These are phyloP conservation scores for Aspergillus pseudotamarii DNA, from an alignment of 2,329 filamentous ascomycete species.

Conservation along the genomic window DNA sequence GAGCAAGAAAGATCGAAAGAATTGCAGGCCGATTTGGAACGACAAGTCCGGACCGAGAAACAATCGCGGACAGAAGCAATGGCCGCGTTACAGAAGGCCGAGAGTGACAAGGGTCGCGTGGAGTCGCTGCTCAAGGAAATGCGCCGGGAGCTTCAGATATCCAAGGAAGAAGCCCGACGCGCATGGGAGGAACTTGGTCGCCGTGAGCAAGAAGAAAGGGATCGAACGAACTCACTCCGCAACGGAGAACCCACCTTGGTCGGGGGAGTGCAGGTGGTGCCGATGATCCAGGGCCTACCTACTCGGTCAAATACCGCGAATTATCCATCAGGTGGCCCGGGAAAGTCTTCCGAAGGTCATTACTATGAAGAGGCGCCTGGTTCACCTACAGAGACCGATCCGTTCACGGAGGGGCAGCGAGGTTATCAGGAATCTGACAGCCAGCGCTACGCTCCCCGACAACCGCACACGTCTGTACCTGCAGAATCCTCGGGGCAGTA, in stretches of 20 bases:
- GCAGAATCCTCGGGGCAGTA: slow-evolving; percentile 31
- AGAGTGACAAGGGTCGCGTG: slow-evolving; percentile 68
- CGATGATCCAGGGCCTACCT: slow-evolving; percentile 75
- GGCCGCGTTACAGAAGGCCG: slow-evolving; percentile 65
- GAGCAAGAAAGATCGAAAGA: slow-evolving; percentile 87
- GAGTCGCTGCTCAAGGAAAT: slow-evolving; percentile 85
- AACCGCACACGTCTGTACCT: slow-evolving; percentile 39
- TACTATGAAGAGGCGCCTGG: slow-evolving; percentile 55
- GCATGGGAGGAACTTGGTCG: slow-evolving; percentile 97
- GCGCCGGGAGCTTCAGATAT: slow-evolving; percentile 89
- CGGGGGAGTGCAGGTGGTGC: slow-evolving; percentile 91
- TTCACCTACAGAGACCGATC: slow-evolving; percentile 63
- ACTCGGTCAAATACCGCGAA: slow-evolving; percentile 57
- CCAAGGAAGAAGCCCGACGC: slow-evolving; percentile 90
- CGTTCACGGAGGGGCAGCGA: slow-evolving; percentile 57
- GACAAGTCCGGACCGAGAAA: slow-evolving; percentile 73
- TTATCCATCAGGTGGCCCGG: slow-evolving; percentile 42
- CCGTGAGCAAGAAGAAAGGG: slow-evolving; percentile 88
- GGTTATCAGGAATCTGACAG: slow-evolving; percentile 12
- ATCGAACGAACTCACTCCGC: slow-evolving; percentile 80
- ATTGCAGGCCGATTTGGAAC: slow-evolving; percentile 77
- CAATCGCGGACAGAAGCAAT: slow-evolving; percentile 69
- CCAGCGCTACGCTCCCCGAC: slow-evolving; percentile 16
- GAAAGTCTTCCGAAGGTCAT: slow-evolving; percentile 39
- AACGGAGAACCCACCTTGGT: slow-evolving; percentile 86